Conservation (phyloP, 2,329 filamentous ascomycete species). For the Stemphylium vesicarium region DNA sequence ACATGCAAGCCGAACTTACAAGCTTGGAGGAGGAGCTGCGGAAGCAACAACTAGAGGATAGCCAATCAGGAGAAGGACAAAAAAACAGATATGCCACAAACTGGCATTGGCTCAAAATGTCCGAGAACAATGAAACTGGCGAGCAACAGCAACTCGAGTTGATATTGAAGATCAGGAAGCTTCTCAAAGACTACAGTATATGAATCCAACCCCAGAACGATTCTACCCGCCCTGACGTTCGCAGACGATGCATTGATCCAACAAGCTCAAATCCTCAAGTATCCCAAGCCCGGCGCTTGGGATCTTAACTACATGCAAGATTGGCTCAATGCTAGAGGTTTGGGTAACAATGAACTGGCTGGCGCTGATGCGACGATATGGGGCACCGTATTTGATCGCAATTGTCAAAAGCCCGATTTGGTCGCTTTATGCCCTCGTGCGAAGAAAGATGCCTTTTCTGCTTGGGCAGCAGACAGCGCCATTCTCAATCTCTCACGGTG, state of each 20-base stretch:
- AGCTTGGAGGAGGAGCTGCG: not conserved
- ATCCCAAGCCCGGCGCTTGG: too few species aligned
- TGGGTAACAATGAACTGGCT: not conserved
- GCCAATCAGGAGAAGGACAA: not conserved
- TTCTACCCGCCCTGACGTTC: too few species aligned
- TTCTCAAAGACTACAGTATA: too few species aligned
- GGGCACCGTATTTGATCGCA: not conserved
- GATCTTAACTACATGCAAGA: not conserved
- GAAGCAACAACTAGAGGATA: not conserved
- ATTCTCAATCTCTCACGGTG: not conserved
- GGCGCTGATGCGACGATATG: not conserved
- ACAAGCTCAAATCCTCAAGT: too few species aligned
- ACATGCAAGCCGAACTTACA: slow-evolving; percentile 11
- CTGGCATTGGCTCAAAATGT: too few species aligned
- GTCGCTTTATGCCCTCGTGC: not conserved
- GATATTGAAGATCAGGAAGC: too few species aligned
- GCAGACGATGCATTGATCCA: too few species aligned
- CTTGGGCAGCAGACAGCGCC: not conserved
- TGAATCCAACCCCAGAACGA: too few species aligned
- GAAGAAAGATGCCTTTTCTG: not conserved
- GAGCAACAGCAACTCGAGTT: too few species aligned
- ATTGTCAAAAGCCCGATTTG: not conserved
- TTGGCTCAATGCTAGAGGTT: not conserved
- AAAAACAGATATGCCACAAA: too few species aligned
- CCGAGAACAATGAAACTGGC: too few species aligned